Evolutionary conservation across 495 filamentous ascomycete species (phyloP), one percentile per base, ranked within the genome.

Genomic region (Aspergillus egyptiacus): DNA sequence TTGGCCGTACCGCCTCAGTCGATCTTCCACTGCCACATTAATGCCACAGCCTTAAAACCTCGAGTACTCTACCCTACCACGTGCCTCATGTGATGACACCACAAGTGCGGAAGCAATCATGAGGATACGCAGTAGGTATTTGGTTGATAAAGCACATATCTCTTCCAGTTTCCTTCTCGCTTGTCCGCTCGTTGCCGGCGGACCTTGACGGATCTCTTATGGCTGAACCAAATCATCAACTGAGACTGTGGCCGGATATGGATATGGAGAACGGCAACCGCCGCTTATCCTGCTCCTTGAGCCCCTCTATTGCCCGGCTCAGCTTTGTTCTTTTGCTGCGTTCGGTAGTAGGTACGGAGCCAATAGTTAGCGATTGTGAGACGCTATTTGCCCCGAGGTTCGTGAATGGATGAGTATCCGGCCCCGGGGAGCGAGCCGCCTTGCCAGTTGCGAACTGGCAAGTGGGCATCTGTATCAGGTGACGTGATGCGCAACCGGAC

Each of bases 1-100:
- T 39, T 46, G 51, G 40, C 38, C 46, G 54, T 51, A 57, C 57
- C 57, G 51, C 57, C 57, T 51, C 50, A 42, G 34, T 42, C 31
- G 37, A 17, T 30, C n/a, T 25, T 40, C 45, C 53, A 56, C 57
- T 57, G 57, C 57, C 50, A 56, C 57, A 44, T 19, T 15, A 31
- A 8, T 25, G 46, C 46, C 40, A 46, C 45, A 53, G 44, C 50
- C 50, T 51, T 49, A 24, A 41, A 50, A 37, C 18, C 25, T 24
- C 9, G 35, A n/a, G n/a, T n/a, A n/a, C n/a, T 18, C 35, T 2
- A 8, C 5, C n/a, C 33, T 15, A 35, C 6, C n/a, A 5, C 15
- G 33, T 17, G 18, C 2, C 7, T n/a, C 14, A 15, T n/a, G 5
- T n/a, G n/a, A n/a, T n/a, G n/a, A n/a, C n/a, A n/a, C 2, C 13